These are phyloP conservation scores for Fusarium kyushuense DNA, from an alignment of 2,329 filamentous ascomycete species.

Conservation along the genomic window DNA sequence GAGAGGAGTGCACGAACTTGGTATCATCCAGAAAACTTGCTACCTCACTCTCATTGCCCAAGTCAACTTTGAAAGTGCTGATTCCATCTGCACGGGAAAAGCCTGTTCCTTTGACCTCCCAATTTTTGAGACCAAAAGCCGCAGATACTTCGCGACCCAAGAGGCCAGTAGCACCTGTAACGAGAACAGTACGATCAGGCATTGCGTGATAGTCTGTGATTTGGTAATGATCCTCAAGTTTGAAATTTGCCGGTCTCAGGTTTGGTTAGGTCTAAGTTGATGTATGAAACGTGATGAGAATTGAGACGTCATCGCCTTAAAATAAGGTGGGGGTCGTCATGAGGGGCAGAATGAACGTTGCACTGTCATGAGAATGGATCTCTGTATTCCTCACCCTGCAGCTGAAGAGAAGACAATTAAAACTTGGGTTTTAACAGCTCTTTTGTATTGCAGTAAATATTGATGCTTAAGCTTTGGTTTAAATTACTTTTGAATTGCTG, in stretches of 20 bases:
- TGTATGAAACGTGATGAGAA: conserved; percentile 8
- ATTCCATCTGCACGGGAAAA: conserved; percentile 79
- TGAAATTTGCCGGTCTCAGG: not conserved
- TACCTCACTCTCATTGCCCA: conserved; percentile 62
- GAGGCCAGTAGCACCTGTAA: conserved; percentile 88
- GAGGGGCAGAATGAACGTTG: conserved; percentile 29
- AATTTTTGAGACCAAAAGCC: conserved; percentile 72
- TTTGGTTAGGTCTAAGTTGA: not conserved
- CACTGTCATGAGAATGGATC: not conserved
- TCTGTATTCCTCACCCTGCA: not conserved
- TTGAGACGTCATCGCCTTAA: conserved; percentile 32
- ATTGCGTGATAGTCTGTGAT: conserved; percentile 1
- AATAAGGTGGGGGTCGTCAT: conserved; percentile 31
- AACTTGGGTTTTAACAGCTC: not conserved
- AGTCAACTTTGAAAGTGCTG: conserved; percentile 71
- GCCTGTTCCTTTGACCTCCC: conserved; percentile 79
- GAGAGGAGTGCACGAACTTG: conserved; percentile 58
- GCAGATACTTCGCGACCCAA: conserved; percentile 82
- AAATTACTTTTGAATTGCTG: too few species aligned
- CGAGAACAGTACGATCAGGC: conserved; percentile 66
- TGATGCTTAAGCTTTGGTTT: fast-evolving
- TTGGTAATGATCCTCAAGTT: not conserved
- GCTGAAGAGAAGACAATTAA: not conserved
- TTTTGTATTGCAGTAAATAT: not conserved
- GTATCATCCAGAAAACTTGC: conserved; percentile 63